Base-by-base conservation (phyloP, 164 flowering plant genomes). In the Cinnamomum micranthum region DNA sequence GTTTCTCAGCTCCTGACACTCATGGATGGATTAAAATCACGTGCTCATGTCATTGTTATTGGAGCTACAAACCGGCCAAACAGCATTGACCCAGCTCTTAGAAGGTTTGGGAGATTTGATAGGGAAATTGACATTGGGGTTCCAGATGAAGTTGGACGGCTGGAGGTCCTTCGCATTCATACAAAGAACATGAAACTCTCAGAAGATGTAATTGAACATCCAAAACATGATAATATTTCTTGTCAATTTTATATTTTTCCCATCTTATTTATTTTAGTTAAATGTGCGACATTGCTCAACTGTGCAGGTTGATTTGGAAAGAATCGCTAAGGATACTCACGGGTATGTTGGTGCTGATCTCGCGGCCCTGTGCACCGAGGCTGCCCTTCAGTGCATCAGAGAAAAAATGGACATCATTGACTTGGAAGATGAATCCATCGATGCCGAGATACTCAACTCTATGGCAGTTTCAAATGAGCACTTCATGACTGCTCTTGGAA, bases 381-480 rank as follows among this genome's bases (percentile, higher is more conserved):
- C 94, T 78, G 94, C 97, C 25, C 88, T 92, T 41, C 97, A 92
- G 70, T 92, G 97, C 84, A 92, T 92, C 76, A 83, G 97, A 77
- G 97, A 92, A 85, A 92, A 92, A 84, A 90, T 92, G 97, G 94
- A 91, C 78, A 91, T 91, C 59, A 91, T 91, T 65, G 96, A 90
- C 72, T 82, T 91, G 84, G 96, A 92, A 82, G 97, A 92, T 75
- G 97, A 92, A 60, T 22, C 86, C 27, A 90, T 92, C 17, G 97
- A 92, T 88, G 97, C 94, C 12, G 97, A 92, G 82, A 85, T 92
- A 55, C 90, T 92, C 12, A 92, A 90, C 76, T 90, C 97, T 20
- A 92, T 92, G 94, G 93, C 94, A 62, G 94, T 92, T 27, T 85
- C 91, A 1, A 81, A 92, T 80, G 94, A 92, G 78, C 97, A 92